Percentiles rank a stretch among this genome's conserved stretches.
Evolutionary conservation across 768 basidiomycete genomes (phyloP).

Genomic region (Boletus bicolor): DNA sequence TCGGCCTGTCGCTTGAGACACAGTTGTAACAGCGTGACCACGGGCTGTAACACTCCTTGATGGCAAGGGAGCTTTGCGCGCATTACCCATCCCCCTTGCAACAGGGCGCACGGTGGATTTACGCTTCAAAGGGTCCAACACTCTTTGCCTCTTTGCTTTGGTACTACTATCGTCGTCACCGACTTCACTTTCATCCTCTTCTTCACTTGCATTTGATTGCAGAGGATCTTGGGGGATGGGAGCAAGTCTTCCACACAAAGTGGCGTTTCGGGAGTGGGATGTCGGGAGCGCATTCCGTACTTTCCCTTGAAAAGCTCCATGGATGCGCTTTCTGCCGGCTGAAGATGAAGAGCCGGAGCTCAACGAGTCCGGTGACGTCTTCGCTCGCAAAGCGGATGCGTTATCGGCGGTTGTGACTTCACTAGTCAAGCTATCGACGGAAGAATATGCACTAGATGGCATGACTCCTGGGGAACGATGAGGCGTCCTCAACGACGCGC

Average conservation of each 20-base stretch:
- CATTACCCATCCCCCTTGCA: conserved; percentile 8
- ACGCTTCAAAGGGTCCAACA: conserved; percentile 26
- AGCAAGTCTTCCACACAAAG: conserved; percentile 24
- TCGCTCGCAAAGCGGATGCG: conserved; percentile 37
- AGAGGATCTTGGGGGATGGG: conserved; percentile 10
- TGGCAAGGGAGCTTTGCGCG: conserved; percentile 15
- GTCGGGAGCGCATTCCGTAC: neutral
- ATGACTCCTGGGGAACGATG: conserved; percentile 29
- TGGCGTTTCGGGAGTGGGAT: conserved; percentile 22
- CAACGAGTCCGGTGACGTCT: conserved; percentile 43
- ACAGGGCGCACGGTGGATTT: conserved; percentile 26
- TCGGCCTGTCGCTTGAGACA: conserved; percentile 10
- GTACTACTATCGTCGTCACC: conserved; percentile 4
- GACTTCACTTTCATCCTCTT: conserved; percentile 17
- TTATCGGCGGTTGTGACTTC: conserved; percentile 39
- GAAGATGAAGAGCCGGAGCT: conserved; percentile 36
- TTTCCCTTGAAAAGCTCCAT: conserved; percentile 7
- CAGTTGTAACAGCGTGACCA: conserved; percentile 6
- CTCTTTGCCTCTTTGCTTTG: conserved; percentile 25
- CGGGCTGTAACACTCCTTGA: conserved; percentile 9
- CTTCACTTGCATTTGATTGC: conserved; percentile 24
- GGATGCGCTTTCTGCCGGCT: conserved; percentile 43
- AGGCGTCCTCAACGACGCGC: conserved; percentile 67
- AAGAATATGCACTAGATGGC: conserved; percentile 22
- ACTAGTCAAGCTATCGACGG: conserved; percentile 28